Base-by-base conservation (phyloP, 192 early-diverging fungal species). In the Coemansia sp. region DNA sequence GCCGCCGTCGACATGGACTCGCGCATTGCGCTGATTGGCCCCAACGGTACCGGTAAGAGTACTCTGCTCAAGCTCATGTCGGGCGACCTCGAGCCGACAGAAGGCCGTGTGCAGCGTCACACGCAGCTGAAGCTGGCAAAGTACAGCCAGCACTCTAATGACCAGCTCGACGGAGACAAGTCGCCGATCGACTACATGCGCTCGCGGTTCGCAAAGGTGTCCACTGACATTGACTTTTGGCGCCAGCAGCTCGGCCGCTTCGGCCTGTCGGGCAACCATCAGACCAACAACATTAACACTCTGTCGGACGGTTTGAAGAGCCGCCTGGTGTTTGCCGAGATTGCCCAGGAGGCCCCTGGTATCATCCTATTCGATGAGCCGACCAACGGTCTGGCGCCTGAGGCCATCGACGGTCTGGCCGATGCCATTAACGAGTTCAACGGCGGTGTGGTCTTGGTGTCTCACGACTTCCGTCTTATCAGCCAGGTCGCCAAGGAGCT, bases 391-490 rank as follows among this genome's bases (percentile, higher is more conserved):
- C 90, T 99, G 79, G 88, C 92, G 78, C 91, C 91, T 64, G 91
- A 91, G 69, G 87, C 94, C 39, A 97, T 99, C 64, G 95, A 98
- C 74, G 90, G 91, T 23, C 80, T 99, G 58, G 97, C 97, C 25
- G 86, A 94, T 19, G 97, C 97, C 39, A 98, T 99, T 86, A 96
- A 96, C 74, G 71, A 74, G 57, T 99, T 93, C 80, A 89, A 89
- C 65, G 97, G 97, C 43, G 97, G 97, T 71, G 93, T 98, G 61
- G 95, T 99, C 21, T 85, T 99, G 31, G 97, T 99, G 59, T 93
- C 91, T 63, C 97, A 99, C 91, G 97, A 99, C 85, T 99, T 99
- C 89, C 85, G 97, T 66, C 83, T 99, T 55, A 95, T 99, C 69
- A 88, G 86, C 55, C 95, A 99, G 83, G 92, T 99, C 68, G 97